These are phyloP conservation scores for Populus hybrid DNA, from an alignment of 441 rosid genomes.

Conservation along the genomic window DNA sequence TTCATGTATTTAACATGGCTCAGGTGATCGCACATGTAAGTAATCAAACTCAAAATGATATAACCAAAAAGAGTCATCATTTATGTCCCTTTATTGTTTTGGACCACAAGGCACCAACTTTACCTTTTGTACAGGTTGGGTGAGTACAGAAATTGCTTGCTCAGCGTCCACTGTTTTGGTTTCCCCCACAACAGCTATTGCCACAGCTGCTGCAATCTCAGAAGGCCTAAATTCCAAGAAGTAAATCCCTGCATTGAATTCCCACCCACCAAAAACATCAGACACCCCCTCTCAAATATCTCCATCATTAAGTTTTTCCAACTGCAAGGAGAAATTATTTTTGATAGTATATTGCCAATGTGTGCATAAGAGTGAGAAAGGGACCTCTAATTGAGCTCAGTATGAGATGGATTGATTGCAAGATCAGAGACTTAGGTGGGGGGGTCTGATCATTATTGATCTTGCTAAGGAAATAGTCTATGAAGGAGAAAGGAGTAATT, in stretches of 20 bases:
- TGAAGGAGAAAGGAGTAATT: constrained; percentile 68
- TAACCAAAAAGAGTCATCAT: constrained; percentile 16
- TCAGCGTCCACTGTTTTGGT: constrained; percentile 42
- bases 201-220: constrained; percentile 78
- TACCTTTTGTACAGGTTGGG: constrained; percentile 53
- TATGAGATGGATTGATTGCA: constrained; percentile 49
- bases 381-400: constrained; percentile 48
- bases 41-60: constrained; percentile 19
- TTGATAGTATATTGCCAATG: constrained; percentile 14
- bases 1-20: background rate
- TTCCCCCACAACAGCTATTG: constrained; percentile 45
- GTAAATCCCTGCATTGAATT: constrained; percentile 57
- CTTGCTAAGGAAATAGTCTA: constrained; percentile 52
- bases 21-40: background rate
- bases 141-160: constrained; percentile 44
- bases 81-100: constrained; percentile 9
- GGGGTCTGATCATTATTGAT: constrained; percentile 41
- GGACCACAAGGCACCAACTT: constrained; percentile 27
- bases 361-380: background rate
- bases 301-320: constrained; percentile 4
- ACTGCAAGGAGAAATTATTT: constrained; percentile 17
- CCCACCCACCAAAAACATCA: constrained; percentile 39
- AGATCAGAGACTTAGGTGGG: constrained; percentile 23
- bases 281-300: constrained; percentile 15
- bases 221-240: constrained; percentile 74